Percentiles rank a stretch among this genome's conserved stretches.
Conservation (phyloP, 495 filamentous ascomycete species). For the Extremus antarcticus region DNA sequence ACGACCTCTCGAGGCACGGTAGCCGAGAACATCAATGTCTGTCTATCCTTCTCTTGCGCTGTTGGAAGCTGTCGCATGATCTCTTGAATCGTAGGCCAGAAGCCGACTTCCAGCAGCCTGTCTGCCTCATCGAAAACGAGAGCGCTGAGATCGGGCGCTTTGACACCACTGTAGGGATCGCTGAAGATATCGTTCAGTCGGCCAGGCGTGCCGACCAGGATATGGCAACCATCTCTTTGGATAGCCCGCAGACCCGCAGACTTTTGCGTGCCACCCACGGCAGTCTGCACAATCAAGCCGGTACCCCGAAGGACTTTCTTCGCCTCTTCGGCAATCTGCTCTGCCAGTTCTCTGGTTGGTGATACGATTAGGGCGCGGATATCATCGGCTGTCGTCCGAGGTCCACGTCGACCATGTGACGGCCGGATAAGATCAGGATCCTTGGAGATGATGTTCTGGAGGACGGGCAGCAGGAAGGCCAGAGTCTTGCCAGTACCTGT, state of each 20-base stretch:
- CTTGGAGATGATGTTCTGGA: slow-evolving; percentile 49
- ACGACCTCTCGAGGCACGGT: slow-evolving; percentile 81
- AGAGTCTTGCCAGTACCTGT: slow-evolving; percentile 39
- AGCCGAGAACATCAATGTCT: slow-evolving; percentile 89
- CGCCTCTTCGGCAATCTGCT: slow-evolving; percentile 85
- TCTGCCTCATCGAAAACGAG: slow-evolving; percentile 93
- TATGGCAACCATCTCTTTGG: slow-evolving; percentile 65
- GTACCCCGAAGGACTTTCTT: slow-evolving; percentile 55
- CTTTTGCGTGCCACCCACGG: slow-evolving; percentile 84
- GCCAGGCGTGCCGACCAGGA: slow-evolving; percentile 85
- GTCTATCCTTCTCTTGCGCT: slow-evolving; percentile 50
- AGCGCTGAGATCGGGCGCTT: slow-evolving; percentile 60
- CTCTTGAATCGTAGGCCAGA: slow-evolving; percentile 60
- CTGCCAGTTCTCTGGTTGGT: slow-evolving; percentile 86
- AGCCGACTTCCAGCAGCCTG: slow-evolving; percentile 81
- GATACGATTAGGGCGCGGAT: slow-evolving; percentile 87
- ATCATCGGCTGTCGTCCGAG: slow-evolving; percentile 44
- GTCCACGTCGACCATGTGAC: slow-evolving; percentile 16
- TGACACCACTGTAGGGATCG: slow-evolving; percentile 53
- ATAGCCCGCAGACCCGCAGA: slow-evolving; percentile 47
- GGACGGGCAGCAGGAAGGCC: slow-evolving; percentile 33
- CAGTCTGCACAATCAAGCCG: slow-evolving; percentile 65
- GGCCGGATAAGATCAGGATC: slow-evolving; percentile 41
- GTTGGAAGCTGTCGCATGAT: slow-evolving; percentile 60
- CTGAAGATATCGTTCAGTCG: slow-evolving; percentile 75